phyloP scores from a whole-genome alignment of 1,139 yeast genomes.

The Saccharomycopsis hybrid region DNA sequence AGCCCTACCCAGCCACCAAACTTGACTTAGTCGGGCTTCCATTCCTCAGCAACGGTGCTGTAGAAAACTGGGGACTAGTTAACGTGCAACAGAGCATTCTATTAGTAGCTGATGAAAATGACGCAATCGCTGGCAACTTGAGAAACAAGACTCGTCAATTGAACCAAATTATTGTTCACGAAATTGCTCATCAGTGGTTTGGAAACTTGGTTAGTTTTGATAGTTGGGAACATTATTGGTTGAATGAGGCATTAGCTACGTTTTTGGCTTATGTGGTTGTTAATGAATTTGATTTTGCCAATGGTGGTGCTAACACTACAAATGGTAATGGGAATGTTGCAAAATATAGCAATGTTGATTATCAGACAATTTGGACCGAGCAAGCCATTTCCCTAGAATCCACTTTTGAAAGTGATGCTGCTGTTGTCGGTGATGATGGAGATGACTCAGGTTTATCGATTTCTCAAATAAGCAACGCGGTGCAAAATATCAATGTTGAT shows the following conservation, averaged over 20 bases:
- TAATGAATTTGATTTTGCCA: slow-evolving; percentile 30
- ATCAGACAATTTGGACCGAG: slow-evolving; percentile 29
- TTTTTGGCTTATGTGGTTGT: slow-evolving; percentile 50
- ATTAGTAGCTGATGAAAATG: slow-evolving; percentile 28
- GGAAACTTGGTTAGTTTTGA: slow-evolving; percentile 64
- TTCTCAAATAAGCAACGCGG: slow-evolving; percentile 9
- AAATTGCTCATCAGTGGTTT: slow-evolving; percentile 71
- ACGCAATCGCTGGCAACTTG: background rate
- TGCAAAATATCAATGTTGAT: slow-evolving; percentile 29
- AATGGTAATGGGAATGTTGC: background rate
- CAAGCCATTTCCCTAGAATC: slow-evolving; percentile 35
- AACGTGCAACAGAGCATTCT: slow-evolving; percentile 48
- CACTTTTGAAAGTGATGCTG: slow-evolving; percentile 38
- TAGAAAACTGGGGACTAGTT: slow-evolving; percentile 72
- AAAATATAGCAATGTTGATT: slow-evolving; percentile 25
- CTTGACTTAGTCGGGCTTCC: slow-evolving; percentile 64
- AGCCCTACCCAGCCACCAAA: slow-evolving; percentile 50
- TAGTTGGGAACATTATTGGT: slow-evolving; percentile 62
- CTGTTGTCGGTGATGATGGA: slow-evolving; percentile 26
- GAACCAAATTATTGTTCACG: slow-evolving; percentile 59
- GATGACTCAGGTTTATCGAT: slow-evolving; percentile 22
- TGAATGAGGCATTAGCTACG: slow-evolving; percentile 72
- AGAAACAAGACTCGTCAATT: slow-evolving; percentile 28
- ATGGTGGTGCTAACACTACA: slow-evolving; percentile 22
- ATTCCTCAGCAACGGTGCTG: slow-evolving; percentile 66